Conservation (phyloP, 805 yeast species). For the Yarrowia sp. region DNA sequence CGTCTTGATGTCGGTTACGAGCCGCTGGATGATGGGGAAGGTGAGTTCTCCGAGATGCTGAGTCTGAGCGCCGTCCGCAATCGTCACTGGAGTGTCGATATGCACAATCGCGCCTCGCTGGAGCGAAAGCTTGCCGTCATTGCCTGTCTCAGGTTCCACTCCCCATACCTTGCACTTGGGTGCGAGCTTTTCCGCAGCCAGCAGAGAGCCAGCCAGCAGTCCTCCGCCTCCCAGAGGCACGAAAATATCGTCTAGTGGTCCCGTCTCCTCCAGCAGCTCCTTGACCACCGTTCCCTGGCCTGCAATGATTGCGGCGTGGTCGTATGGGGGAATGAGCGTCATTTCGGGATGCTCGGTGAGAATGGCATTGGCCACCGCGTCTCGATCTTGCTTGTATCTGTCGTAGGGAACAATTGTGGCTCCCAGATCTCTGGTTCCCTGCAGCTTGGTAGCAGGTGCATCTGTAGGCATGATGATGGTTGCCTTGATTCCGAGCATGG, state of each 20-base stretch:
- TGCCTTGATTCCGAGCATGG: slow-evolving; percentile 45
- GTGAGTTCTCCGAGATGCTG: slow-evolving; percentile 32
- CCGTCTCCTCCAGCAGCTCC: slow-evolving; percentile 37
- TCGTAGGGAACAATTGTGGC: slow-evolving; percentile 48
- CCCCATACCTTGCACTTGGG: slow-evolving; percentile 32
- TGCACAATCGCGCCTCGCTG: slow-evolving; percentile 30
- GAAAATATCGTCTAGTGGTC: slow-evolving; percentile 46
- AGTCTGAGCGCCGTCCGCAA: slow-evolving; percentile 35
- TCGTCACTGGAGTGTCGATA: slow-evolving; percentile 30
- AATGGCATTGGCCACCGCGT: slow-evolving; percentile 43
- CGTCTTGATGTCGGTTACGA: slow-evolving; percentile 32
- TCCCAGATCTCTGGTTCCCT: slow-evolving; percentile 50
- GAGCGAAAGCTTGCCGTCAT: slow-evolving; percentile 33
- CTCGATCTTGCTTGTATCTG: slow-evolving; percentile 47
- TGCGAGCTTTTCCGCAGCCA: slow-evolving; percentile 30
- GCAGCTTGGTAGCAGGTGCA: slow-evolving; percentile 50
- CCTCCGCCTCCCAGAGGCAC: slow-evolving; percentile 60
- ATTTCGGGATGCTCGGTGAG: slow-evolving; percentile 42
- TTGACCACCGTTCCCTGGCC: slow-evolving; percentile 48
- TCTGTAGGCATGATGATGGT: slow-evolving; percentile 55
- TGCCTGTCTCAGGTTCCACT: slow-evolving; percentile 34
- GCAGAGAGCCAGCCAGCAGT: slow-evolving; percentile 45
- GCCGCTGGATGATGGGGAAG: slow-evolving; percentile 30
- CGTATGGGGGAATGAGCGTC: slow-evolving; percentile 50
- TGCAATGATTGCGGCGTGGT: slow-evolving; percentile 51